Base-by-base conservation (phyloP, 768 basidiomycete genomes). In the Phlegmacium glaucopus region DNA sequence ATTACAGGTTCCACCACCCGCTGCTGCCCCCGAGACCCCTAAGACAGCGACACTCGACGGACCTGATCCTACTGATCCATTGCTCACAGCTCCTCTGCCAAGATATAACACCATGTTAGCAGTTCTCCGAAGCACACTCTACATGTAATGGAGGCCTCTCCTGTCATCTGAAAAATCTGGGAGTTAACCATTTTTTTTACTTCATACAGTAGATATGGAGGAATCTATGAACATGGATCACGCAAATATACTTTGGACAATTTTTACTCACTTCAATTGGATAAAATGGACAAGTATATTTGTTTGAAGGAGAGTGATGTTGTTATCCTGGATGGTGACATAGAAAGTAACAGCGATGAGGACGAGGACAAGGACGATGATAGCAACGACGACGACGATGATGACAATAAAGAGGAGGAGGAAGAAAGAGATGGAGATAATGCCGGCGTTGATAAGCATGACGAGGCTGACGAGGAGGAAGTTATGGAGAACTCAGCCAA, bases 51-150 rank as follows among this genome's bases (percentile, higher is more conserved):
- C n/a, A 18, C 36, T 15, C 15, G 59, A 57, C 27, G 55, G 48
- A 15, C 48, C 60, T 9, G 82, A 86, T 52, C 70, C 75, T 1
- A 79, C 88, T 44, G 89, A 91, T 58, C 85, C 89, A 0, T 65
- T 70, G 30, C 59, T 75, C 50, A 82, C 85, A 0, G 66, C 70
- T 1, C 94, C 93, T 0, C 70, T 85, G 13, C 74, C 83, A 1
- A 75, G 90, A 7, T 94, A 94, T 64, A 95, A 94, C 56, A 78
- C 90, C 4, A 94, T 95, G 91, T 71, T 94, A 6, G 82, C 90
- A 0, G 83, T 94, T 6, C 72, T 91, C 36, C 77, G 83, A 16
- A 94, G 92, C 61, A 91, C 87, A 0, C 70, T 95, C 1, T 94
- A 89, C 66, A 84, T 94, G 89, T 90, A 3, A 48, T 15, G 88